phyloP scores from a whole-genome alignment of 2,329 filamentous ascomycete species.

The Aspergillus sojae region DNA sequence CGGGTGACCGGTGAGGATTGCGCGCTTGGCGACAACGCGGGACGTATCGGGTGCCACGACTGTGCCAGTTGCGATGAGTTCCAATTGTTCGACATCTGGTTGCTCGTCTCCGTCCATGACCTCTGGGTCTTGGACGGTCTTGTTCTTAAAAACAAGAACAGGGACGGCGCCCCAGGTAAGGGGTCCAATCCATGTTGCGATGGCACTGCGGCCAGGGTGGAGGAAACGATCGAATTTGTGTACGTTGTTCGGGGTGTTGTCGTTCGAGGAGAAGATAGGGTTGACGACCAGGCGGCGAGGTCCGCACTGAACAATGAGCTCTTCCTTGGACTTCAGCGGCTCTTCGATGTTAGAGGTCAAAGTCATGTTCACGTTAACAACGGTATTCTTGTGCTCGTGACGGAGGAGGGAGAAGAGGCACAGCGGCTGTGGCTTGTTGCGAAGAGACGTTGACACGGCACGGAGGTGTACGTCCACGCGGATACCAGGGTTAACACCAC shows the following conservation, averaged over 20 bases:
- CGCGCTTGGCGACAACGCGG: slow-evolving; percentile 88
- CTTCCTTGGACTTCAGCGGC: slow-evolving; percentile 87
- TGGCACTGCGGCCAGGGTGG: slow-evolving; percentile 84
- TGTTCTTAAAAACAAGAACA: slow-evolving; percentile 78
- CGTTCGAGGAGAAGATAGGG: slow-evolving; percentile 85
- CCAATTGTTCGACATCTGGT: slow-evolving; percentile 53
- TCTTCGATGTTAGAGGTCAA: slow-evolving; percentile 74
- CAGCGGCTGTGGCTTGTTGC: slow-evolving; percentile 59
- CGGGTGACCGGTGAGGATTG: slow-evolving; percentile 91
- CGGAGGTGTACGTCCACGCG: slow-evolving; percentile 78
- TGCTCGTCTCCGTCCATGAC: slow-evolving; percentile 51
- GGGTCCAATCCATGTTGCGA: slow-evolving; percentile 87
- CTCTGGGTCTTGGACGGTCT: slow-evolving; percentile 37
- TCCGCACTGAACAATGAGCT: slow-evolving; percentile 88
- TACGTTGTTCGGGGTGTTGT: slow-evolving; percentile 91
- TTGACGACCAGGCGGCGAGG: slow-evolving; percentile 84
- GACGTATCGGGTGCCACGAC: slow-evolving; percentile 72
- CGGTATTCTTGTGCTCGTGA: slow-evolving; percentile 93
- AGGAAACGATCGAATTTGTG: slow-evolving; percentile 95
- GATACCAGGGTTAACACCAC: slow-evolving; percentile 81
- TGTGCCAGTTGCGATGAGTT: slow-evolving; percentile 84
- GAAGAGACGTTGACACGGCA: slow-evolving; percentile 58
- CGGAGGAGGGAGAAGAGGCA: slow-evolving; percentile 83
- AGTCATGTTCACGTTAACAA: slow-evolving; percentile 86
- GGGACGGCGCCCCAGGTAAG: slow-evolving; percentile 93